These are phyloP conservation scores for Colletotrichum agaves DNA, from an alignment of 2,329 filamentous ascomycete species.

Conservation along the genomic window DNA sequence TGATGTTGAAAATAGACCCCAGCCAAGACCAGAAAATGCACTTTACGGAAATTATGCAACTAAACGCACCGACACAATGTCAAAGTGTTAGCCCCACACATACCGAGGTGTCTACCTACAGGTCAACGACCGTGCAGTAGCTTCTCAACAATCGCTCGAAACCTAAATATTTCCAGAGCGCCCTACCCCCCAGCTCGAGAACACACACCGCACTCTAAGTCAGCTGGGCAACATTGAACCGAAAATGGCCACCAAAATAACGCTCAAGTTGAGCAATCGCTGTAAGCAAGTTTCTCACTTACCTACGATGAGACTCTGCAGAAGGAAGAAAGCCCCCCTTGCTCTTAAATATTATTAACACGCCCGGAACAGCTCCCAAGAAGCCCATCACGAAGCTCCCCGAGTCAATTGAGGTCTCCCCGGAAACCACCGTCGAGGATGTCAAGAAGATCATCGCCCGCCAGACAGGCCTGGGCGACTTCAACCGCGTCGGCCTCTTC, in stretches of 20 bases:
- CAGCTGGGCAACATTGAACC: not conserved
- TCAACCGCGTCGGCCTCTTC: conserved; percentile 71
- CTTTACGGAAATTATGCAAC: too few species aligned
- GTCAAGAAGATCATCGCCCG: conserved; percentile 67
- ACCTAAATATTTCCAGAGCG: conserved; percentile 2
- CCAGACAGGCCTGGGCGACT: conserved; percentile 62
- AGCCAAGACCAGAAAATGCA: too few species aligned
- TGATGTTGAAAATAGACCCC: too few species aligned
- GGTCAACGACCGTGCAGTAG: conserved; percentile 32
- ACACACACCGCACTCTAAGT: conserved; percentile 1
- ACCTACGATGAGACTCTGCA: not conserved
- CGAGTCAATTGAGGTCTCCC: conserved; percentile 58
- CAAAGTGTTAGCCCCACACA: conserved; percentile 8
- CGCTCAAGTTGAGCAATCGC: conserved; percentile 56
- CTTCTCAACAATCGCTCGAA: conserved; percentile 32
- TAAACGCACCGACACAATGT: too few species aligned
- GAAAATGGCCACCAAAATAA: conserved; percentile 48
- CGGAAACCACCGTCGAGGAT: conserved; percentile 67
- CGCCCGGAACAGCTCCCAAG: conserved; percentile 52
- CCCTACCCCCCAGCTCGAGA: conserved; percentile 9
- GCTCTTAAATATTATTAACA: conserved; percentile 14
- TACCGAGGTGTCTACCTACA: conserved; percentile 16
- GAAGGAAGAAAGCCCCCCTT: not conserved
- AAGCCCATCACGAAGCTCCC: conserved; percentile 67
- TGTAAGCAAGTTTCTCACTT: conserved; percentile 42